Conservation (phyloP, 306 rosid species). For the Gynostemma pentaphyllum region DNA sequence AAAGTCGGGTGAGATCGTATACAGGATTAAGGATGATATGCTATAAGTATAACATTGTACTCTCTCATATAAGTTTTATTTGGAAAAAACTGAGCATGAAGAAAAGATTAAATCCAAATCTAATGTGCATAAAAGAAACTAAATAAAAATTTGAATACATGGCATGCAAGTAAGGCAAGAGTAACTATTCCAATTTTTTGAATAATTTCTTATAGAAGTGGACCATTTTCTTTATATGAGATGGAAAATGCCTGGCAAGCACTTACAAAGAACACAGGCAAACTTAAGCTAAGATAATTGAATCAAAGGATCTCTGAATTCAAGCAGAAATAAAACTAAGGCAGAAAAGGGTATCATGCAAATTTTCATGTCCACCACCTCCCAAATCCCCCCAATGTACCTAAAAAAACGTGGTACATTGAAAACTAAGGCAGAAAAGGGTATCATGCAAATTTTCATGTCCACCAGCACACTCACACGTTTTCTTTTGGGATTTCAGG, state of each 20-base stretch:
- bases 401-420: too few species aligned
- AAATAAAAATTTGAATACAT: not conserved
- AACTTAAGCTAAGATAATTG: too few species aligned
- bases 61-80: not conserved
- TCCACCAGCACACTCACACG: not conserved
- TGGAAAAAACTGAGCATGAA: not conserved
- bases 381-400: not conserved
- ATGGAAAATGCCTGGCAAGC: too few species aligned
- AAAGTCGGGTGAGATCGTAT: conserved; percentile 12
- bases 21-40: conserved; percentile 6
- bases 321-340: too few species aligned
- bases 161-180: not conserved
- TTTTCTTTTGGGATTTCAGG: not conserved
- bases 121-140: not conserved
- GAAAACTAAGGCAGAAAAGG: not conserved
- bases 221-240: too few species aligned
- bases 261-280: too few species aligned
- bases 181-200: too few species aligned
- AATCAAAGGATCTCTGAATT: too few species aligned
- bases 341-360: not conserved
- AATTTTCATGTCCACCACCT: not conserved
- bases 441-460: not conserved
- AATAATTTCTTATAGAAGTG: too few species aligned
- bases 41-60: not conserved
- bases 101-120: not conserved